Evolutionary conservation across 176 grass and related monocot genomes (phyloP).

Genomic region (Olyra latifolia): DNA sequence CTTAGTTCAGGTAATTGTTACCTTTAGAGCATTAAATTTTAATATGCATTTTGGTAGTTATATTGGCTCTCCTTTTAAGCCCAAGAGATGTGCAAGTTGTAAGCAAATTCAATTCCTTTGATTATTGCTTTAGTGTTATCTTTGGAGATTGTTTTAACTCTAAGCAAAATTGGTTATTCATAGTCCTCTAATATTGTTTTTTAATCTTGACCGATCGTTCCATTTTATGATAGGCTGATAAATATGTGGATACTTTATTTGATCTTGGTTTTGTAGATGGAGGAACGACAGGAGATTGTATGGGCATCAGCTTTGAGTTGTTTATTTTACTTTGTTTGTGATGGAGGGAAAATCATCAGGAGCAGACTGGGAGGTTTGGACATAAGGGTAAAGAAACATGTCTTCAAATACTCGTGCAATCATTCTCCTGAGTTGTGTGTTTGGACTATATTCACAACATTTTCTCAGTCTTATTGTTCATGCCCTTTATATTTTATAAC

Average conservation of each 20-base stretch:
- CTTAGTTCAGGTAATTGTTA: slow-evolving; percentile 76
- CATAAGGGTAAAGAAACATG: slow-evolving; percentile 77
- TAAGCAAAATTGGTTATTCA: not conserved
- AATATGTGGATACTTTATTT: slow-evolving; percentile 1
- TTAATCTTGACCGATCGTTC: not conserved
- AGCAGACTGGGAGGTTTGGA: slow-evolving; percentile 87
- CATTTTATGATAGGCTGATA: slow-evolving; percentile 17
- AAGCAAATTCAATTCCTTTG: not conserved
- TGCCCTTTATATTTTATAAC: not conserved
- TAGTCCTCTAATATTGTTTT: not conserved
- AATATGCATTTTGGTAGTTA: slow-evolving; percentile 22
- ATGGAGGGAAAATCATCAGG: slow-evolving; percentile 86
- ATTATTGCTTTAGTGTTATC: slow-evolving; percentile 6
- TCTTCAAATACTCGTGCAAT: slow-evolving; percentile 12
- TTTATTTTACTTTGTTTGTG: slow-evolving; percentile 97
- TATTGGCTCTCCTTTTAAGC: slow-evolving; percentile 11
- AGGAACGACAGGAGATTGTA: slow-evolving; percentile 93
- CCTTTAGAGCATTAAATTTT: slow-evolving; percentile 9
- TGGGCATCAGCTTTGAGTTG: slow-evolving; percentile 97
- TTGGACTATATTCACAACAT: slow-evolving; percentile 13
- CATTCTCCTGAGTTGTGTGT: slow-evolving; percentile 16
- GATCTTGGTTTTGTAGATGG: slow-evolving; percentile 58
- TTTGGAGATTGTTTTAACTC: not conserved
- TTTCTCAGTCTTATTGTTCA: not conserved
- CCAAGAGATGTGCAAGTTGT: slow-evolving; percentile 1